Evolutionary conservation across 768 basidiomycete species (phyloP), one percentile per base, ranked within the genome.

Genomic region (Gloeostereum incarnatum): DNA sequence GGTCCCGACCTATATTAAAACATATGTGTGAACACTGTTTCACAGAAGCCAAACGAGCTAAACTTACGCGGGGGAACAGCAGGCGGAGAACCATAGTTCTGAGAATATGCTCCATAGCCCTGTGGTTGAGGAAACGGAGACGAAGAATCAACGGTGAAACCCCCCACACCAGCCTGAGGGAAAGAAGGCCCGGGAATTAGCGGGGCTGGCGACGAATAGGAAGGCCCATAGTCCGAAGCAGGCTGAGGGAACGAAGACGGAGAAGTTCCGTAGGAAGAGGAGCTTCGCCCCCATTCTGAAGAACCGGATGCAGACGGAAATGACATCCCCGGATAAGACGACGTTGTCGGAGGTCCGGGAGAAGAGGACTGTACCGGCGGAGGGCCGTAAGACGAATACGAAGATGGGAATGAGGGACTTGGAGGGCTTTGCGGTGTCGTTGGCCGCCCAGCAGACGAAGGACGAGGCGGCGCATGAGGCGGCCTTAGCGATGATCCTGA

Each of bases 61-160:
- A 39, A 60, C 62, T 47, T 53, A 71, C 70, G 57, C 41, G 57
- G 57, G 17, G 58, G 60, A 35, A 59, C 45, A 26, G 60, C 39
- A 41, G 60, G 58, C 32, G 55, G 52, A 31, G 49, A 21, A 5
- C 41, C 45, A n/a, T n/a, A n/a, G n/a, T n/a, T n/a, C n/a, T n/a
- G n/a, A n/a, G n/a, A n/a, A n/a, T n/a, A n/a, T n/a, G n/a, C n/a
- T n/a, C 27, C 51, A 38, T n/a, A 45, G 40, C 25, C 45, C 44
- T 36, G 50, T n/a, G n/a, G n/a, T n/a, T n/a, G n/a, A n/a, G n/a
- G n/a, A n/a, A n/a, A n/a, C n/a, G n/a, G n/a, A n/a, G n/a, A n/a
- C n/a, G n/a, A n/a, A n/a, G n/a, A n/a, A n/a, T n/a, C n/a, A n/a
- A n/a, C n/a, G n/a, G n/a, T n/a, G n/a, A n/a, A 38, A 26, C 37